Evolutionary conservation across 169 alveolate genomes (phyloP), one percentile per base, ranked within the genome.

Genomic region (Eimeria tenella): DNA sequence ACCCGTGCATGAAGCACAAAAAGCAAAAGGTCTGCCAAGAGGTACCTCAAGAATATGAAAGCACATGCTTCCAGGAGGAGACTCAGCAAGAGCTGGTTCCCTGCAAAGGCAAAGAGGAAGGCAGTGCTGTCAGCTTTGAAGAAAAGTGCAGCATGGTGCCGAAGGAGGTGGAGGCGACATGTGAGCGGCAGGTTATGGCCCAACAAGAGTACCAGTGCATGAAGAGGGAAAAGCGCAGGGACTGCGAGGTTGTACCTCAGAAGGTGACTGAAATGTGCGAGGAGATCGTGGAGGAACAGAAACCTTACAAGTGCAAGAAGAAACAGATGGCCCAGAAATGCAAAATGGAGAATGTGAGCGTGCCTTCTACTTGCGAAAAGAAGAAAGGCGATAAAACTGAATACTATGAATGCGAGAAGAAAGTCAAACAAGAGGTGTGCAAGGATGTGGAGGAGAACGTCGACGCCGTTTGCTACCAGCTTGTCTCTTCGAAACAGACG

Each of bases 271-370:
- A 79, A 21, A 92, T 62, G 86, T 92, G 95, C 70, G 86, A 79
- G 86, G 86, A 86, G 55, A 70, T 92, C 74, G 95, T 92, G 31
- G 92, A 86, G 70, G 89, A 82, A 58, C 92, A 92, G 95, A 92
- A 70, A 55, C 90, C 93, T 7, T 92, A 92, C 92, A 82, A 79
- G 25, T 92, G 95, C 92, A 92, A 79, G 86, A 79, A 82, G 90
- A 92, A 74, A 21, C 92, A 81, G 63, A 49, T 82, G 82, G 53
- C 81, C 31, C 91, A 81, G 75, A 92, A 92, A 15, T 92, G 95
- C 87, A 92, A 82, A 79, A 92, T 79, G 82, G 95, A 53, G 56
- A 92, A 65, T 65, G 92, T 82, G 17, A 81, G 42, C 42, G 92
- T 81, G 21, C 95, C 95, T 15, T 49, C 93, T 21, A 70, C 81